Evolutionary conservation across 2,329 filamentous ascomycete genomes (phyloP).

Genomic region (Stachybotrys echinatus): DNA sequence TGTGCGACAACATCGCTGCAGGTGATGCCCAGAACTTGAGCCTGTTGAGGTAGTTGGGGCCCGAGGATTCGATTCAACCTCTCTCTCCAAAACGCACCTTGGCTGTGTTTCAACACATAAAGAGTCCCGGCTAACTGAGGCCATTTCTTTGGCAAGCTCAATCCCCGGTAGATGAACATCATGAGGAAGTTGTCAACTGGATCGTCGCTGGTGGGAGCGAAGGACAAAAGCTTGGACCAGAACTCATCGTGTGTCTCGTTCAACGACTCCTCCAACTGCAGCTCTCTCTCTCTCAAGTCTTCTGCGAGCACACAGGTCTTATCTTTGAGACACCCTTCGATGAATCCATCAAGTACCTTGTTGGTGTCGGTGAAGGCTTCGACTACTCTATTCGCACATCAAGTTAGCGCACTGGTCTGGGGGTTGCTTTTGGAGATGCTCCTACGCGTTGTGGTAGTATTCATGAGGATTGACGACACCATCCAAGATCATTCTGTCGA

Average conservation of each 20-base stretch:
- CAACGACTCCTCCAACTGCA: too few relatives aligned
- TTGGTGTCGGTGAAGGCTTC: conserved; percentile 19
- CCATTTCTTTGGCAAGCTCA: too few relatives aligned
- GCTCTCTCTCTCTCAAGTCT: conserved; percentile 23
- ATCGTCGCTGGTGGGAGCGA: too few relatives aligned
- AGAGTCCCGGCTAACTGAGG: too few relatives aligned
- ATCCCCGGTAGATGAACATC: too few relatives aligned
- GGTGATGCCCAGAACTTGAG: too few relatives aligned
- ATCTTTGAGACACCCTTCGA: conserved; percentile 17
- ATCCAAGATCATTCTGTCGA: conserved; percentile 32
- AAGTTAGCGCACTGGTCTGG: not conserved
- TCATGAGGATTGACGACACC: conserved; percentile 25
- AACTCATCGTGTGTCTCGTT: too few relatives aligned
- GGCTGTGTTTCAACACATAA: too few relatives aligned
- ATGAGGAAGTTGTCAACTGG: too few relatives aligned
- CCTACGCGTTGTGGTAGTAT: conserved; percentile 18
- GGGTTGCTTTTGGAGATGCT: not conserved
- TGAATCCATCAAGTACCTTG: conserved; percentile 19
- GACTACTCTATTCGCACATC: conserved; percentile 9
- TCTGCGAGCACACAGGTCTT: conserved; percentile 20
- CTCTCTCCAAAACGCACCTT: conserved; percentile 10
- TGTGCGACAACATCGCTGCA: too few relatives aligned
- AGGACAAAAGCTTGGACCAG: too few relatives aligned
- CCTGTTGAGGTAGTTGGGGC: not conserved
- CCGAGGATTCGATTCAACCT: conserved; percentile 8